Conservation (phyloP, 2,329 filamentous ascomycete species). For the Fusarium secorum region DNA sequence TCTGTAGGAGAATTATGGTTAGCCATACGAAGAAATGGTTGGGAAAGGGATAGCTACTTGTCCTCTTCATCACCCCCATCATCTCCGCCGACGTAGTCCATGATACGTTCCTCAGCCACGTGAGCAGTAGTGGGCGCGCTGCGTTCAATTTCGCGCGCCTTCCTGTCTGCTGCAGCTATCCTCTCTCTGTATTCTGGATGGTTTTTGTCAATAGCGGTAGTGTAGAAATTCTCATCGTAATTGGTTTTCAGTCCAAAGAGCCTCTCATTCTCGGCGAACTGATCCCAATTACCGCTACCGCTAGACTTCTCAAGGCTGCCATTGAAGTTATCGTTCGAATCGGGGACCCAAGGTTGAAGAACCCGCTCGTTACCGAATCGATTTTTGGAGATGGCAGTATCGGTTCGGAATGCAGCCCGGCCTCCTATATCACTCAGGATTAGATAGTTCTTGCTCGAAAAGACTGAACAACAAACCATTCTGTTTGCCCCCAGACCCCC, state of each 20-base stretch:
- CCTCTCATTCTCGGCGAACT: slow-evolving; percentile 89
- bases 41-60: slow-evolving; percentile 64
- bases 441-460: slow-evolving; percentile 8
- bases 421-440: slow-evolving; percentile 60
- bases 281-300: slow-evolving; percentile 77
- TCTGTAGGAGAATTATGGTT: slow-evolving; percentile 51
- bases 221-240: slow-evolving; percentile 95
- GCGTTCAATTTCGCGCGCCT: slow-evolving; percentile 88
- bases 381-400: slow-evolving; percentile 84
- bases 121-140: slow-evolving; percentile 79
- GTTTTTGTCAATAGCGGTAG: slow-evolving; percentile 84
- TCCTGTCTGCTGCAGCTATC: slow-evolving; percentile 79
- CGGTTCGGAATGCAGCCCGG: slow-evolving; percentile 79
- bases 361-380: slow-evolving; percentile 74
- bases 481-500: slow-evolving; percentile 46
- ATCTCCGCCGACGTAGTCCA: slow-evolving; percentile 69
- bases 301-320: slow-evolving; percentile 72
- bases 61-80: slow-evolving; percentile 85
- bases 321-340: slow-evolving; percentile 66
- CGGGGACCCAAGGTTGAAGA: slow-evolving; percentile 83
- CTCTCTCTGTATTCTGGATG: slow-evolving; percentile 83
- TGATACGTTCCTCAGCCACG: slow-evolving; percentile 86
- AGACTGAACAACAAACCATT: slow-evolving; percentile 46
- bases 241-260: slow-evolving; percentile 88
- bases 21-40: slow-evolving; percentile 12